Evolutionary conservation across 2,329 filamentous ascomycete species (phyloP).

Genomic region (Trichoderma koningii): DNA sequence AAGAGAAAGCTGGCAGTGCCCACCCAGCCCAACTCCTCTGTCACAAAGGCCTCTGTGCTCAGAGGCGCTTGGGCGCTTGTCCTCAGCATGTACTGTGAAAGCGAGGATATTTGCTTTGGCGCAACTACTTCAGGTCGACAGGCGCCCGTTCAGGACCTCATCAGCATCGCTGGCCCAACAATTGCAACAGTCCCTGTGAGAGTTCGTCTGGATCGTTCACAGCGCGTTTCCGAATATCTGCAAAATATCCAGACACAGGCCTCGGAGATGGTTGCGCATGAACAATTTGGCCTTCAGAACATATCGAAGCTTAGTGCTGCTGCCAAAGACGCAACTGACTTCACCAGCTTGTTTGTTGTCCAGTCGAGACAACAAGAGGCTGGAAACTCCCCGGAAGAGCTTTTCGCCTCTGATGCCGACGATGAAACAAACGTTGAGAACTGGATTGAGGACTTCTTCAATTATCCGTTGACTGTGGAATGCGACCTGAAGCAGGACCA

Average conservation of each 20-base stretch:
- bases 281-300: conserved; percentile 32
- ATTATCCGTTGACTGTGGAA: conserved; percentile 11
- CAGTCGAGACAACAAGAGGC: conserved; percentile 26
- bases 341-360: conserved; percentile 36
- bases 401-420: conserved; percentile 30
- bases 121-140: conserved; percentile 36
- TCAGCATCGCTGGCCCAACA: conserved; percentile 35
- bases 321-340: conserved; percentile 32
- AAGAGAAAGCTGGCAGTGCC: neutral
- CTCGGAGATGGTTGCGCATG: conserved; percentile 22
- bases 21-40: neutral
- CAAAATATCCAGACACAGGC: conserved; percentile 14
- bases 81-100: conserved; percentile 30
- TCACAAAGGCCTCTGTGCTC: conserved; percentile 31
- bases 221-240: conserved; percentile 29
- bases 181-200: conserved; percentile 38
- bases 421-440: neutral
- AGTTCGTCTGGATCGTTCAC: conserved; percentile 25
- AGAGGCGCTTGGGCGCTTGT: conserved; percentile 35
- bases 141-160: conserved; percentile 34
- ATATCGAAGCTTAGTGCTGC: conserved; percentile 30
- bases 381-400: neutral
- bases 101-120: conserved; percentile 35
- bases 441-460: conserved; percentile 13
- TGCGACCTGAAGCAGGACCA: neutral